Base-by-base conservation (phyloP, 805 yeast genomes). In the Metschnikowia gelsemii region DNA sequence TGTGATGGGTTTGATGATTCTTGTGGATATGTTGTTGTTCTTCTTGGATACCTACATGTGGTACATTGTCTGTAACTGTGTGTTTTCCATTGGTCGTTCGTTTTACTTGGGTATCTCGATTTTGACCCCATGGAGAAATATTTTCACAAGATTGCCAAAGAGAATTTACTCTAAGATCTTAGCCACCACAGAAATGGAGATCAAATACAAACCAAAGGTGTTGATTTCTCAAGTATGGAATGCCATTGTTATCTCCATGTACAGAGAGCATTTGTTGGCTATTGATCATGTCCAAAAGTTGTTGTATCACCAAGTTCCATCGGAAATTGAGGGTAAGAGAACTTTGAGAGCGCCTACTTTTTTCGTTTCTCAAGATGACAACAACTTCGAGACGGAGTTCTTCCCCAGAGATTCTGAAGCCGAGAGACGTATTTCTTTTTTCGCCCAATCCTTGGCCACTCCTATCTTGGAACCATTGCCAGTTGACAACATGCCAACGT, bases 401-500 rank as follows among this genome's bases (percentile, higher is more conserved):
- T 93, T 93, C 87, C 98, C 99, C 56, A 78, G 82, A 59, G 81
- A 91, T 68, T 88, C 96, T 32, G 99, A 93, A 70, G 99, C 99
- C 51, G 99, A 95, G 74, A 90, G 99, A 76, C 93, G 99, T 78
- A 90, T 93, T 57, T 87, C 97, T 45, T 93, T 95, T 85, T 93
- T 93, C 73, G 99, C 99, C 45, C 99, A 93, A 70, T 90, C 98
- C 8, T 76, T 93, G 68, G 95, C 99, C 38, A 93, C 99, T 46
- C 99, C 99, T 55, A 90, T 93, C 57, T 96, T 96, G 50, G 99
- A 93, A 72, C 98, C 99, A 49, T 76, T 93, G 62, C 99, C 99
- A 32, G 98, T 95, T 55, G 99, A 93, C 69, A 91, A 91, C 76
- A 93, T 93, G 99, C 99, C 99, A 52, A 91, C 98, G 9, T 93